Base-by-base conservation (phyloP, 192 early-diverging fungal species). In the Phycomyces nitens region DNA sequence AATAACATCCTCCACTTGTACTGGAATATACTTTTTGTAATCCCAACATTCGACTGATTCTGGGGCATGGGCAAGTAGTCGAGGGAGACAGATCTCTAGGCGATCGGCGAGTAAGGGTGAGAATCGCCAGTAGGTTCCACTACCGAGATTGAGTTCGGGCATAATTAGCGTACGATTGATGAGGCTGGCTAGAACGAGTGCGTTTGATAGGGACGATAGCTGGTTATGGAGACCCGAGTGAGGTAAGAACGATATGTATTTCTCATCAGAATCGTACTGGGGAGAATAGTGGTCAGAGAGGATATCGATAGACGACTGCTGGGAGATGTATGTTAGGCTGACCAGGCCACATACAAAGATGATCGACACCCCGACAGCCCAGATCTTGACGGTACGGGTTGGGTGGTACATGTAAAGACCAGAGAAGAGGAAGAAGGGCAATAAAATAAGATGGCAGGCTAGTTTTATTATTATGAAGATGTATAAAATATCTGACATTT, bases 181-280 rank as follows among this genome's bases (percentile, higher is more conserved):
- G 1, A 60, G 59, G 18, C 71, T 62, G 6, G 81, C 78, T 16
- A 83, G 23, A 11, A 77, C 11, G 14, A 76, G 39, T 3, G 76
- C 77, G 47, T 83, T 80, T 41, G 77, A 68, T 12, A 83, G 70
- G 20, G 79, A 71, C 14, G 75, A 62, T 0, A 76, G 63, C 58
- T 83, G 81, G 64, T 83, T 83, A 40, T 83, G 78, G 47, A 83
- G 76, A 14, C 81, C 78, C 23, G 76, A 78, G 15, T 83, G 81
- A 0, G 81, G 81, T 11, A 80, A 50, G 47, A 68, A 83, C 14
- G 77, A 77, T 8, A 83, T 52, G 43, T 59, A 80, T 16, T 58
- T 72, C 62, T 76, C 74, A 26, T 72, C n/a, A 2, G 43, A 40
- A 0, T 40, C 20, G 14, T 14, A 5, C 12, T 54, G 21, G 10